Evolutionary conservation across 805 yeast genomes (phyloP), one percentile per base, ranked within the genome.

Genomic region (Candida sonorensis): DNA sequence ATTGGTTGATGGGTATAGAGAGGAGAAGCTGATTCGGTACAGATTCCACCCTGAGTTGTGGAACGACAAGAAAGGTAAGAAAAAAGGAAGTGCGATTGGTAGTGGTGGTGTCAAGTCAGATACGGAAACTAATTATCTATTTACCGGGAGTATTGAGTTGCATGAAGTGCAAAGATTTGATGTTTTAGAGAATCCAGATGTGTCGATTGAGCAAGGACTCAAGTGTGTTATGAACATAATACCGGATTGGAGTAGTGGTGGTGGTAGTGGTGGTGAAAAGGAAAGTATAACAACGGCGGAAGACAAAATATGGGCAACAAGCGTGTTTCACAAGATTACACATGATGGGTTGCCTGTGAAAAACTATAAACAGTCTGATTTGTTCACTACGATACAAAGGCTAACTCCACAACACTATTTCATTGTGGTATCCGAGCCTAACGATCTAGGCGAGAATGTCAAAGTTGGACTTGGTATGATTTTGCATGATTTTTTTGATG

Each of bases 391-490:
- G 2, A 37, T 53, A 4, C 45, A 48, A 27, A 41, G 41, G 28
- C 26, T 53, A 0, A 17, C 30, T 7, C 44, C 41, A 2, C 48
- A 46, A 17, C 44, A 47, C 27, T 52, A 42, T 33, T 41, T 51
- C 10, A 29, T 46, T 1, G 41, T 50, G 15, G 31, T 53, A 18
- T 36, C 41, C 4, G 12, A 27, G 12, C 41, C 37, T 4, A 28
- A 38, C 4, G 12, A 27, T 15, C 42, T 37, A 6, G 27, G 37
- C 3, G 31, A 33, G 8, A 34, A 27, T 13, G 23, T 13, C 14
- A 36, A 40, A 14, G 34, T 52, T 22, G 55, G 50, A 1, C 18
- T 55, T 8, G 55, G 55, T 2, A 44, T 55, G 50, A 40, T 46
- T 11, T 12, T 55, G 12, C 40, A 48, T 27, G 51, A 42, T 26